Base-by-base conservation (phyloP, 768 basidiomycete species). In the Favolaschia claudopus region DNA sequence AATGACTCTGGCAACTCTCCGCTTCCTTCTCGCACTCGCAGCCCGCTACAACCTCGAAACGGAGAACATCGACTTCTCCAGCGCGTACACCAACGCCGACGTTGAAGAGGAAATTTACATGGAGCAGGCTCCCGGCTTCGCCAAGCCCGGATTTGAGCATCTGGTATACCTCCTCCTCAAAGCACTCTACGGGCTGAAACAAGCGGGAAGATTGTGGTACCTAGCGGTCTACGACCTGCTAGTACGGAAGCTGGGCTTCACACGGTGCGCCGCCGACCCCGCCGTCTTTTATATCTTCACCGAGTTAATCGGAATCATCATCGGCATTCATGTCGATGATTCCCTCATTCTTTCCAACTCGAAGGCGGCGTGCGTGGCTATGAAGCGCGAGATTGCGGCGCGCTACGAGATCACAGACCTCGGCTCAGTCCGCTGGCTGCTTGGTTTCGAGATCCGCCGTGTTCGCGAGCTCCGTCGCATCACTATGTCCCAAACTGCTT, bases 261-360 rank as follows among this genome's bases (percentile, higher is more conserved):
- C 13, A 6, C 32, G 32, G 25, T 55, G 53, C 53, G 39, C 28
- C 32, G 25, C 53, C 12, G 53, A 55, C 45, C 43, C 19, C 5
- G 42, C 42, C 22, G 53, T 55, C 10, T 37, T 55, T 28, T 45
- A 45, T n/a, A 14, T 45, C 9, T 45, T 45, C n/a, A 6, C 6
- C 7, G 29, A 45, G 5, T n/a, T 8, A n/a, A 45, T 45, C 44
- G 44, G 44, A 7, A 31, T 45, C 13, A 45, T 45, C 14, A 12
- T 10, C 3, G 3, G 19, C 5, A 24, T 46, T 1, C 73, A 66
- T 57, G 73, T 72, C 1, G 69, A 75, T 49, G 70, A 73, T 34
- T 46, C 70, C 1, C 31, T 65, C 5, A n/a, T 73, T 13, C 55
- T 66, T 17, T 33, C 45, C 0, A 63, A 54, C 4, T 29, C 29